phyloP scores from a whole-genome alignment of 2,329 filamentous ascomycete genomes.

The Alternaria conjuncta region DNA sequence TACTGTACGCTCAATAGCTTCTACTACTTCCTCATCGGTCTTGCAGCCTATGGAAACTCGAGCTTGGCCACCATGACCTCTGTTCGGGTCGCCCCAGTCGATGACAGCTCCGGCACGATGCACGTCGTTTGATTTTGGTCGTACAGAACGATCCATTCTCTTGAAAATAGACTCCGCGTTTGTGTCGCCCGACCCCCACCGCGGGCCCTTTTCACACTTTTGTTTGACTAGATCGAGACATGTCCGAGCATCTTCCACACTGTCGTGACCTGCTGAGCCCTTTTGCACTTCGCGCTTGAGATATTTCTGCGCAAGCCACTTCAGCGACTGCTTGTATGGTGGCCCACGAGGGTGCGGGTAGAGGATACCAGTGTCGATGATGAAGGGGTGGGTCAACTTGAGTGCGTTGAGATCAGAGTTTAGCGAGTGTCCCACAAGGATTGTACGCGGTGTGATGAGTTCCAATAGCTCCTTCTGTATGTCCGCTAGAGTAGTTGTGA shows the following conservation, averaged over 20 bases:
- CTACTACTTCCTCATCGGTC: conserved; percentile 64
- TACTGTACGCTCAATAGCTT: conserved; percentile 60
- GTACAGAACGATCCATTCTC: conserved; percentile 67
- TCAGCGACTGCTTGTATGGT: conserved; percentile 87
- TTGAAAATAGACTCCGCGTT: conserved; percentile 89
- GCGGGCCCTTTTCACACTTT: conserved; percentile 91
- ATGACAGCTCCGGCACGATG: conserved; percentile 70
- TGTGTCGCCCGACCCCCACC: conserved; percentile 81
- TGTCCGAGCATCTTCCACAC: conserved; percentile 87
- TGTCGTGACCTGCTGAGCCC: conserved; percentile 81
- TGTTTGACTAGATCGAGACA: conserved; percentile 92
- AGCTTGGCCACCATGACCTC: conserved; percentile 64
- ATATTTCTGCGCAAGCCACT: conserved; percentile 87
- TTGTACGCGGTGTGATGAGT: conserved; percentile 73
- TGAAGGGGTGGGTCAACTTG: conserved; percentile 86
- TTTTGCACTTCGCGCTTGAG: conserved; percentile 88
- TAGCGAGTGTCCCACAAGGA: conserved; percentile 81
- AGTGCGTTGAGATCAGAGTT: conserved; percentile 85
- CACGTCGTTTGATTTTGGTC: conserved; percentile 50
- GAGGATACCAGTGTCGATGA: conserved; percentile 88
- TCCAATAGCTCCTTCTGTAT: conserved; percentile 79
- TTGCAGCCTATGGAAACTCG: conserved; percentile 63
- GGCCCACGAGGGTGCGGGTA: conserved; percentile 90
- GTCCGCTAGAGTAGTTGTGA: conserved; percentile 83
- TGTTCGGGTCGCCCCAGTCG: conserved; percentile 84